phyloP scores from a whole-genome alignment of 768 basidiomycete genomes.

The Omphalotus guepiniiformis region DNA sequence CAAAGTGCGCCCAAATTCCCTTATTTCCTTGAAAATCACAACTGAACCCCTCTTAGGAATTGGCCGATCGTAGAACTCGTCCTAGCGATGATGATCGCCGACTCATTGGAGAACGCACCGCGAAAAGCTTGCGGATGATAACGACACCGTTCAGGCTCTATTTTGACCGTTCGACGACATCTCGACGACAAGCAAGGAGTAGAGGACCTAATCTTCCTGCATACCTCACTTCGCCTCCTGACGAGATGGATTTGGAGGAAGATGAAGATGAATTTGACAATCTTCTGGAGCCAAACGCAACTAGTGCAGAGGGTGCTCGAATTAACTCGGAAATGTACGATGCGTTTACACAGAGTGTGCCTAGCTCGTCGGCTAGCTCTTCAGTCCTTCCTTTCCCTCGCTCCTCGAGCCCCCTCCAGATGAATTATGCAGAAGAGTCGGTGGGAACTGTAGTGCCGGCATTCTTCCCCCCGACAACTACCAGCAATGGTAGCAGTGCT shows the following conservation, averaged over 20 bases:
- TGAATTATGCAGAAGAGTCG: background rate
- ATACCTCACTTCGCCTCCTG: constrained; percentile 47
- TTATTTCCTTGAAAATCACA: background rate
- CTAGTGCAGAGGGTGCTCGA: constrained; percentile 49
- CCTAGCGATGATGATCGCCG: constrained; percentile 48
- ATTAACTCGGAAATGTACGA: constrained; percentile 63
- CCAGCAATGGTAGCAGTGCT: constrained; percentile 25
- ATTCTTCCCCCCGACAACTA: background rate
- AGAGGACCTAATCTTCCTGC: constrained; percentile 37
- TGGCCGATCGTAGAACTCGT: constrained; percentile 67
- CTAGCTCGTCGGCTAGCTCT: background rate
- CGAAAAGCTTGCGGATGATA: constrained; percentile 55
- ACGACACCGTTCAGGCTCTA: constrained; percentile 52
- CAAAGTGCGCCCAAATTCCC: constrained; percentile 47
- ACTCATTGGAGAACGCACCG: constrained; percentile 65
- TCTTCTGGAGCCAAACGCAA: constrained; percentile 33
- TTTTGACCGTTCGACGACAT: constrained; percentile 21
- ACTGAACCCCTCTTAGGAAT: constrained; percentile 45
- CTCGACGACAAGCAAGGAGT: background rate
- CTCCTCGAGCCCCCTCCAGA: background rate
- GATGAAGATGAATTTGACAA: constrained; percentile 54
- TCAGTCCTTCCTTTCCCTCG: background rate
- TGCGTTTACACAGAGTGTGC: constrained; percentile 34
- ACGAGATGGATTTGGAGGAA: constrained; percentile 58
- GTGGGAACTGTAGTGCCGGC: too few relatives aligned